Evolutionary conservation across 257 asterid genomes (phyloP).

Genomic region (Ehretia macrophylla): DNA sequence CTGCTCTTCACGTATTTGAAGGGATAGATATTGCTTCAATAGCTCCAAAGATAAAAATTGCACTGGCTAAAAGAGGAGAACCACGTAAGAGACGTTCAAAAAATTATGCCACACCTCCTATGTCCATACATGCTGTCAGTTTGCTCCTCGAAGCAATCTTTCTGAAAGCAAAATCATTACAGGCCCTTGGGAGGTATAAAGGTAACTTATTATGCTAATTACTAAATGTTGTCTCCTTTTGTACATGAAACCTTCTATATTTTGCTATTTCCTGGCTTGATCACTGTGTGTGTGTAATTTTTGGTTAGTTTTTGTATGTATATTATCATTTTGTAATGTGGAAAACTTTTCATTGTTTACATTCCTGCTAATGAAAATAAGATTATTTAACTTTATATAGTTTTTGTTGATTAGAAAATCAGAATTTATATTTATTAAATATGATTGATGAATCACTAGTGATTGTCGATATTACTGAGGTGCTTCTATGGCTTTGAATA

Average conservation of each 20-base stretch:
- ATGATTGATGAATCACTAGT: too few species aligned
- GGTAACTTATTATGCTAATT: slow-evolving; percentile 39
- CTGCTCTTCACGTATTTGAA: slow-evolving; percentile 88
- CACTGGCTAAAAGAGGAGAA: slow-evolving; percentile 53
- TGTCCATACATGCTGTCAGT: slow-evolving; percentile 86
- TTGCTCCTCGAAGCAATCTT: slow-evolving; percentile 80
- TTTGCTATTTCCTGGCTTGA: background rate
- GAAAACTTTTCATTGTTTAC: background rate
- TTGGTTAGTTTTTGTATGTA: background rate
- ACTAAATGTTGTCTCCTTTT: slow-evolving; percentile 2
- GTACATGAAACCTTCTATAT: background rate
- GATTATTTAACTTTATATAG: background rate
- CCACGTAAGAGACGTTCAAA: slow-evolving; percentile 50
- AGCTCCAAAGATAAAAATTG: slow-evolving; percentile 65
- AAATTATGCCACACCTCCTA: slow-evolving; percentile 47
- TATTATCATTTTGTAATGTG: background rate
- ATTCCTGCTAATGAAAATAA: background rate
- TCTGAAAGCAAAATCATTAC: slow-evolving; percentile 77
- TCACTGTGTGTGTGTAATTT: background rate
- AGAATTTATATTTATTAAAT: too few species aligned
- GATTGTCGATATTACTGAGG: too few species aligned
- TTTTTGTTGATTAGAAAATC: too few species aligned
- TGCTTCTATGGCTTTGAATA: too few species aligned
- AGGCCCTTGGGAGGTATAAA: slow-evolving; percentile 79
- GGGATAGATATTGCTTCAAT: slow-evolving; percentile 80